Evolutionary conservation across 441 rosid genomes (phyloP).

Genomic region (Capsella rubella): DNA sequence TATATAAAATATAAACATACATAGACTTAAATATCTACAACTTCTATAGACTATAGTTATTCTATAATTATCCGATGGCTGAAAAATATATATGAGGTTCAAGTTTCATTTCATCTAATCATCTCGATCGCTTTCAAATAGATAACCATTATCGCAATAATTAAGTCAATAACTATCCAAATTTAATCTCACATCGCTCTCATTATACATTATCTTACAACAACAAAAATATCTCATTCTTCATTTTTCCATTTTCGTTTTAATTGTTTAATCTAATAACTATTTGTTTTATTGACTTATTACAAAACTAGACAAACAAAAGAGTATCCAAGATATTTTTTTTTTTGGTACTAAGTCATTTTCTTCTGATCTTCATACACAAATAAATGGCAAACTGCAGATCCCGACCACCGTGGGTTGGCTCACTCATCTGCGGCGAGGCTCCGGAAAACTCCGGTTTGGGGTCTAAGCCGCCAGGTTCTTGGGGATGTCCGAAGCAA

Average conservation of each 20-base stretch:
- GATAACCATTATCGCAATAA: background rate
- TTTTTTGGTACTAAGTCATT: background rate
- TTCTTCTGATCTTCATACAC: conserved; percentile 2
- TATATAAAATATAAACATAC: background rate
- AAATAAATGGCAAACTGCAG: conserved; percentile 15
- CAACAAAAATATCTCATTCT: background rate
- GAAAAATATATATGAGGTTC: background rate
- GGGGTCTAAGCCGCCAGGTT: background rate
- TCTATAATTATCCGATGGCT: background rate
- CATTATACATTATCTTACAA: background rate
- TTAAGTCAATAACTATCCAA: conserved; percentile 18
- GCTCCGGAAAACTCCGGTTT: background rate
- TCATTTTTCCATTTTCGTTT: background rate
- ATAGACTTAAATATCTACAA: background rate
- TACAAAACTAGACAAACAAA: background rate
- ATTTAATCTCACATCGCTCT: conserved; percentile 8
- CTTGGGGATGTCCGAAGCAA: conserved; percentile 22
- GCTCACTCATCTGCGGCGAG: background rate
- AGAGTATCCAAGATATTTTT: background rate
- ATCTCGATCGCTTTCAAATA: conserved; percentile 8
- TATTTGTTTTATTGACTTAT: background rate
- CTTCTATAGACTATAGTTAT: background rate
- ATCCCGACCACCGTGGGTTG: conserved; percentile 13
- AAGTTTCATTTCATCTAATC: background rate
- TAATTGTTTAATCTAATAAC: background rate